Evolutionary conservation across 306 rosid species (phyloP), one percentile per base, ranked within the genome.

Genomic region (Acacia confusa): DNA sequence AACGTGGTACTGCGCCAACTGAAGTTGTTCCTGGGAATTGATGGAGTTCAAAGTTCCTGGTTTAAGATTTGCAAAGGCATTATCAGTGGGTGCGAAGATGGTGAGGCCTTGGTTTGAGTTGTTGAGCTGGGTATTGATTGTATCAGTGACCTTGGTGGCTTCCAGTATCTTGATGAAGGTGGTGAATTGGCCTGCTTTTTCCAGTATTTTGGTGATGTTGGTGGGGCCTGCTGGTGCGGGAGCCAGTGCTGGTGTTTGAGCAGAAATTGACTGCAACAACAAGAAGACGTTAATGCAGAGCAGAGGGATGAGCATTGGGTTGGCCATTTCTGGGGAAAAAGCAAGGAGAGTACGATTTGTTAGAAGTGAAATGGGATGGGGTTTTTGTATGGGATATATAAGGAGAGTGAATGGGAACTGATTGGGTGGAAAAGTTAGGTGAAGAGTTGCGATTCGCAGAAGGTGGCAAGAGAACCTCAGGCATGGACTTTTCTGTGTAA

Each of bases 171-270:
- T 88, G 15, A 86, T 86, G 47, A 91, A 72, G 45, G 93, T 91
- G 64, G 89, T 83, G 92, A 79, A 91, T n/a, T 91, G 93, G 47
- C 93, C 93, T 19, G 84, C 95, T 22, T 89, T 89, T n/a, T 89
- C 85, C 3, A 91, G 91, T 34, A 91, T 76, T 0, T 74, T 81
- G 7, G 90, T 88, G 74, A 91, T 77, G 79, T 91, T 85, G 57
- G 87, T 71, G 11, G 89, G 89, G 24, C 85, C 87, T 41, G 92
- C 75, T 25, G 90, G 83, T 12, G 83, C 86, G 0, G 86, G 85
- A 44, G 86, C 53, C 27, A 66, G 70, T 20, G 91, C 87, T 13
- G 85, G 82, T 55, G 83, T 66, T 12, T 85, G 84, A 24, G 87
- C 90, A 12, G 74, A 79, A 30, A 24, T 64, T 60, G 36, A 12